These are phyloP conservation scores for Trichoderma pleuroti DNA, from an alignment of 2,329 filamentous ascomycete genomes.

Conservation along the genomic window DNA sequence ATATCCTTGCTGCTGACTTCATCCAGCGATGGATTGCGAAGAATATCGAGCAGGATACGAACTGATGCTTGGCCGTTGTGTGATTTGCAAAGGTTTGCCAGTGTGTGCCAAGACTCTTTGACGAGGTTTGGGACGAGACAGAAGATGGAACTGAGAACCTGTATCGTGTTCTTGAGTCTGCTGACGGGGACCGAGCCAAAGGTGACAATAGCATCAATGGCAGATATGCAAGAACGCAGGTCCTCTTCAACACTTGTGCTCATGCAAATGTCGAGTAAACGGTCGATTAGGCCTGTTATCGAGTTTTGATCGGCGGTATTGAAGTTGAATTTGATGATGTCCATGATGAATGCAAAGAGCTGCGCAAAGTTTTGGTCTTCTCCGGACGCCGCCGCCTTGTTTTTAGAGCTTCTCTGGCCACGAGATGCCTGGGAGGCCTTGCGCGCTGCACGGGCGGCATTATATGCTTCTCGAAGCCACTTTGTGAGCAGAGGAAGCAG, in stretches of 20 bases:
- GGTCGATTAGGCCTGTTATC: constrained; percentile 58
- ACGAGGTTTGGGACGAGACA: constrained; percentile 59
- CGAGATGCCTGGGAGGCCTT: constrained; percentile 40
- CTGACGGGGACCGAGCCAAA: constrained; percentile 65
- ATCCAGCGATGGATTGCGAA: constrained; percentile 47
- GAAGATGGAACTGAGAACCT: constrained; percentile 69
- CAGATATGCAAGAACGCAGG: constrained; percentile 61
- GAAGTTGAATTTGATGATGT: constrained; percentile 73
- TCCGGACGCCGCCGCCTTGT: constrained; percentile 36
- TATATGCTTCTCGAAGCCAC: constrained; percentile 58
- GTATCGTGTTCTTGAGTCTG: constrained; percentile 63
- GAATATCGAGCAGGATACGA: constrained; percentile 60
- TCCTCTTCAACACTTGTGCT: constrained; percentile 63
- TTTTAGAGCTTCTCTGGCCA: constrained; percentile 38
- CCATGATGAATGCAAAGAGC: constrained; percentile 62
- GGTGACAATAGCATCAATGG: constrained; percentile 68
- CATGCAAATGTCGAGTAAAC: constrained; percentile 63
- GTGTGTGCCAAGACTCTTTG: constrained; percentile 65
- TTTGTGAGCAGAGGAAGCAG: constrained; percentile 58
- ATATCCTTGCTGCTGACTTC: constrained; percentile 49
- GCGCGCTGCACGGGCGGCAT: constrained; percentile 49
- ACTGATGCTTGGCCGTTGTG: constrained; percentile 70
- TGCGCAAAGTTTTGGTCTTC: constrained; percentile 62
- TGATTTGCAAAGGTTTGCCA: constrained; percentile 68
- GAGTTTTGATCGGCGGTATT: constrained; percentile 62